Percentiles rank a stretch among this genome's conserved stretches.
Conservation (phyloP, 192 early-diverging fungal species). For the Mortierella antarctica region DNA sequence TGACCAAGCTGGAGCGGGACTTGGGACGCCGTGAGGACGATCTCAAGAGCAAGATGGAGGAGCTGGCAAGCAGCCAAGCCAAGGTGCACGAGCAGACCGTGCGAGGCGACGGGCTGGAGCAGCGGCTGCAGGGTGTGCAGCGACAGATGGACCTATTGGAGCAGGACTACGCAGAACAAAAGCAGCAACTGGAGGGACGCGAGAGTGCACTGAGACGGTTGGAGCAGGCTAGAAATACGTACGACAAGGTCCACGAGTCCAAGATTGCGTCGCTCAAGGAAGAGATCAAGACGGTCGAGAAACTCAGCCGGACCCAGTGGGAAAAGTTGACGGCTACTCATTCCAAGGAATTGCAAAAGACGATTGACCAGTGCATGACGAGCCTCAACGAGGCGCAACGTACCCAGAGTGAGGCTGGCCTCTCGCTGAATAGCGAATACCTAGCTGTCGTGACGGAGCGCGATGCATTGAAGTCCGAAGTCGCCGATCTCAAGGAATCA, state of each 20-base stretch:
- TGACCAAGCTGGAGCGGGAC: slow-evolving; percentile 15
- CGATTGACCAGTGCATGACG: background rate
- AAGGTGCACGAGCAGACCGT: slow-evolving; percentile 10
- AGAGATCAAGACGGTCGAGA: slow-evolving; percentile 20
- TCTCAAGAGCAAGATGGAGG: background rate
- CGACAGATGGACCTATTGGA: background rate
- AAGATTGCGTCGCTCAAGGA: slow-evolving; percentile 30
- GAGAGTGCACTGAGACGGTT: slow-evolving; percentile 22
- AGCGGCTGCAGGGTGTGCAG: slow-evolving; percentile 2
- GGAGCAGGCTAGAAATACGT: slow-evolving; percentile 27
- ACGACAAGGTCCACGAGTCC: slow-evolving; percentile 36
- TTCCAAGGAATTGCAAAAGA: slow-evolving; percentile 8
- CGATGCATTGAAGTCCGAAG: background rate
- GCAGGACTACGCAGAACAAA: slow-evolving; percentile 9
- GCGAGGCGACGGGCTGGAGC: slow-evolving; percentile 1
- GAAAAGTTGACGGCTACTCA: background rate
- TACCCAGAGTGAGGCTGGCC: background rate
- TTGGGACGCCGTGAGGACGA: slow-evolving; percentile 9
- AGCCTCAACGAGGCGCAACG: background rate
- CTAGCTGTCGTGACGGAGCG: background rate
- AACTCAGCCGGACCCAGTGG: slow-evolving; percentile 4
- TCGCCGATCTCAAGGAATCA: background rate
- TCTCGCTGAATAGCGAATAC: background rate
- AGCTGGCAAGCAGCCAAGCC: slow-evolving; percentile 1
- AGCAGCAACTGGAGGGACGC: slow-evolving; percentile 26